These are phyloP conservation scores for Mercurialis annua DNA, from an alignment of 345 rosid species.

Conservation along the genomic window DNA sequence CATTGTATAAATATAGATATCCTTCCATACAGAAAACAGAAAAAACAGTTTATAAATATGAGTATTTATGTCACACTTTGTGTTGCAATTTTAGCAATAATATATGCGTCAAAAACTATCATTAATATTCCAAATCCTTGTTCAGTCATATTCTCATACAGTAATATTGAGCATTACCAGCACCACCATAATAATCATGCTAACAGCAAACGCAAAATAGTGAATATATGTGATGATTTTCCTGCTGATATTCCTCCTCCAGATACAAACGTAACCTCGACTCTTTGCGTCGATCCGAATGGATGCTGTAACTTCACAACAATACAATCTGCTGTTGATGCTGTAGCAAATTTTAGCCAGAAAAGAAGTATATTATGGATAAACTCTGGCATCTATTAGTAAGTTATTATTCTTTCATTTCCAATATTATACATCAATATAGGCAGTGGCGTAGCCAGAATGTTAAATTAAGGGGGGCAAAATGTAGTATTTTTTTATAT, in stretches of 20 bases:
- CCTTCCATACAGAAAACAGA: neutral
- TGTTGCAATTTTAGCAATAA: constrained; percentile 40
- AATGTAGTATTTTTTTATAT: too few relatives aligned
- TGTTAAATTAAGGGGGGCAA: too few relatives aligned
- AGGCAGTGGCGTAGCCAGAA: too few relatives aligned
- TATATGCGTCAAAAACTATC: constrained; percentile 35
- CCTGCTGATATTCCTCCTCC: constrained; percentile 61
- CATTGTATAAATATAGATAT: too few relatives aligned
- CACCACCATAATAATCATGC: constrained; percentile 28
- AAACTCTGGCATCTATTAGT: constrained; percentile 84
- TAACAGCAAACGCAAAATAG: constrained; percentile 19
- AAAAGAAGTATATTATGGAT: constrained; percentile 72
- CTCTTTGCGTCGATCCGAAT: constrained; percentile 65
- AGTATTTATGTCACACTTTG: constrained; percentile 28
- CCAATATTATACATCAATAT: too few relatives aligned
- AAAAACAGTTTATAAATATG: constrained; percentile 19
- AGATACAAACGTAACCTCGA: constrained; percentile 59
- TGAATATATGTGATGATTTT: constrained; percentile 65
- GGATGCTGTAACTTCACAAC: constrained; percentile 89
- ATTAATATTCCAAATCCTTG: constrained; percentile 15
- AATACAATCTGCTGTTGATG: constrained; percentile 76
- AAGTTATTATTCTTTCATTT: constrained; percentile 22
- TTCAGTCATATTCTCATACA: neutral
- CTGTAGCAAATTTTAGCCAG: constrained; percentile 47
- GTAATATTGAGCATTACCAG: neutral